Percentiles rank a stretch among this genome's conserved stretches.
These are phyloP conservation scores for Macrolepiota albuminosa DNA, from an alignment of 768 basidiomycete species.

Conservation along the genomic window DNA sequence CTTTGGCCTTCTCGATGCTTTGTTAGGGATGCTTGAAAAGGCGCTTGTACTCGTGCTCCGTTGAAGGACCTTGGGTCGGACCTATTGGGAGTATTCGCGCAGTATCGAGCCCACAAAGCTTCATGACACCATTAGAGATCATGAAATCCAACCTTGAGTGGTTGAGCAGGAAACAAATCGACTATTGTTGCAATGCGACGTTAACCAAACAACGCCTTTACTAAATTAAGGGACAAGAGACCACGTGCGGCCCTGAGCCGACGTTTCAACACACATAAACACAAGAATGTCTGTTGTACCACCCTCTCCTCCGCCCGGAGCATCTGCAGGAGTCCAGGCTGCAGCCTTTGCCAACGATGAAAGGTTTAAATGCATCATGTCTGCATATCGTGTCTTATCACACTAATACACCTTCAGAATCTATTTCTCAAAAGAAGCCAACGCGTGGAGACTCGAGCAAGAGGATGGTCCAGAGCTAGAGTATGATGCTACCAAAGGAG, in stretches of 20 bases:
- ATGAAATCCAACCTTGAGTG: not conserved
- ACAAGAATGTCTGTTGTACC: conserved; percentile 40
- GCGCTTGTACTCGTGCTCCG: not conserved
- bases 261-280: conserved; percentile 37
- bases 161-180: not conserved
- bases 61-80: not conserved
- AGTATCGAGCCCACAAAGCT: not conserved
- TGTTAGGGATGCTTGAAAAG: not conserved
- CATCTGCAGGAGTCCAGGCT: conserved; percentile 32
- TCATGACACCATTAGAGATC: not conserved
- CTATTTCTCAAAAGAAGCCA: conserved; percentile 69
- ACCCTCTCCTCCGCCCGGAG: conserved; percentile 47
- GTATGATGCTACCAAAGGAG: conserved; percentile 70
- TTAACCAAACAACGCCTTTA: not conserved
- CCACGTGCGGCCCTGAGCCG: not conserved
- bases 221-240: not conserved
- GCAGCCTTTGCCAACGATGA: conserved; percentile 73
- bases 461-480: conserved; percentile 90
- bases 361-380: conserved; percentile 31
- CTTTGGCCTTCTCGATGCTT: not conserved
- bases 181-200: not conserved
- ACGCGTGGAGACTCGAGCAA: conserved; percentile 87
- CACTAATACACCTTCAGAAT: conserved; percentile 38
- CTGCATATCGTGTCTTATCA: not conserved
- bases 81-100: not conserved